A percentile compares a stretch with the other conserved stretches of the same genome.
Evolutionary conservation across 495 filamentous ascomycete species (phyloP).

Genomic region (Xylaria nigripes): DNA sequence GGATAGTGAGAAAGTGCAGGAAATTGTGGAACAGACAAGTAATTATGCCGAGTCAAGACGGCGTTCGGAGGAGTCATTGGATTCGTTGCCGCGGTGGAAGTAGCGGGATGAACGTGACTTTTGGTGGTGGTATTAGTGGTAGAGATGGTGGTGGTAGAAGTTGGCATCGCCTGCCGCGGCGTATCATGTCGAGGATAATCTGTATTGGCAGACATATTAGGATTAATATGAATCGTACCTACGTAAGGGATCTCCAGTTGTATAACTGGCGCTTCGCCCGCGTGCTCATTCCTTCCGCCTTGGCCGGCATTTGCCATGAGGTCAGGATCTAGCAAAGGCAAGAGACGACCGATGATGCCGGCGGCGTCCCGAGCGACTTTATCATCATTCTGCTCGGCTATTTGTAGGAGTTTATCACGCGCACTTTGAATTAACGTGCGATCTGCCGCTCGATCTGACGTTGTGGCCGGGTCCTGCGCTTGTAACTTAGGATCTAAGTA

Average conservation of each 20-base stretch:
- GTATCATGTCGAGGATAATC: not conserved
- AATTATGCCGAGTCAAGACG: not conserved
- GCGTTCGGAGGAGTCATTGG: not conserved
- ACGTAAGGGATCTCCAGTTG: slow-evolving; percentile 41
- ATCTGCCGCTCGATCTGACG: slow-evolving; percentile 31
- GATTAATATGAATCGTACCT: slow-evolving; percentile 39
- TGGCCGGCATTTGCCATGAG: slow-evolving; percentile 2
- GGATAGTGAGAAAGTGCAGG: not conserved
- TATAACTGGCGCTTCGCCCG: slow-evolving; percentile 10
- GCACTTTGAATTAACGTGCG: slow-evolving; percentile 24
- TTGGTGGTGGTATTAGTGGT: not conserved
- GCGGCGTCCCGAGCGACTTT: slow-evolving; percentile 34
- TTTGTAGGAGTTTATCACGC: slow-evolving; percentile 32
- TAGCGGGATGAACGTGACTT: not conserved
- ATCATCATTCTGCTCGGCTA: slow-evolving; percentile 29
- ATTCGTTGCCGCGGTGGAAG: not conserved
- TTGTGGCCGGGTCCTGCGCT: slow-evolving; percentile 20
- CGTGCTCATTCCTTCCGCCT: slow-evolving; percentile 3
- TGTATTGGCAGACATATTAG: slow-evolving; percentile 9
- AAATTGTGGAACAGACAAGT: not conserved
- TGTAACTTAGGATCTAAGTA: slow-evolving; percentile 29
- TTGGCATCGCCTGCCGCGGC: slow-evolving; percentile 1
- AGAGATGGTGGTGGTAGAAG: not conserved
- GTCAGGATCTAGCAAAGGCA: slow-evolving; percentile 31
- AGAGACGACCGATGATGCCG: slow-evolving; percentile 34